phyloP scores from a whole-genome alignment of 2,329 filamentous ascomycete genomes.

The Fusarium veterinarium region DNA sequence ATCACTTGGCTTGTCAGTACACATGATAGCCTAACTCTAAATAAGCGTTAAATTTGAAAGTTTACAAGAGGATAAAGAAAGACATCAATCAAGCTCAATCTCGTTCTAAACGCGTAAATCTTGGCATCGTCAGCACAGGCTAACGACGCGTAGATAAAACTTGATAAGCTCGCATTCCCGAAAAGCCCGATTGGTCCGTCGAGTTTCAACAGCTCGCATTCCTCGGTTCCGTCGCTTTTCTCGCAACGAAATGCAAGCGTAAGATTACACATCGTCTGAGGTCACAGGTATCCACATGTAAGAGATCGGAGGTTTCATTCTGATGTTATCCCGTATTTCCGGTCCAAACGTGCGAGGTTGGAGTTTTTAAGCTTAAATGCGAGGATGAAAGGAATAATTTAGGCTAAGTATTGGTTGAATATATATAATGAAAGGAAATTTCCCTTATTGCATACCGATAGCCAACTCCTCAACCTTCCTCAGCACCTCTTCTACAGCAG shows the following conservation, averaged over 20 bases:
- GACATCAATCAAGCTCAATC: neutral
- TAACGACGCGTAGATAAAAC: neutral
- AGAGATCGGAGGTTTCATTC: neutral
- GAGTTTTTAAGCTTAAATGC: neutral
- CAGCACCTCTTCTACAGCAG: neutral
- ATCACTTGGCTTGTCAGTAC: accelerated
- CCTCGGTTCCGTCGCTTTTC: neutral
- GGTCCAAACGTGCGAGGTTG: neutral
- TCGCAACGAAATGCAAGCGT: neutral
- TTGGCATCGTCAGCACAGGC: neutral
- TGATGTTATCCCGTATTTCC: neutral
- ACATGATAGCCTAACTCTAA: no score
- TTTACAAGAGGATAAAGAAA: accelerated
- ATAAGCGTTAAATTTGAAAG: accelerated
- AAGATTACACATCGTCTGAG: neutral
- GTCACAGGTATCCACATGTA: neutral
- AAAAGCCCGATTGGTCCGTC: neutral
- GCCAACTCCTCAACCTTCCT: neutral
- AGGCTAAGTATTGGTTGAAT: neutral
- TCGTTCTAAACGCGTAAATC: neutral
- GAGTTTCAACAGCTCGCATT: neutral
- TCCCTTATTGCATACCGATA: neutral
- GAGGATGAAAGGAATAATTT: neutral
- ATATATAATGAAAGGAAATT: no score
- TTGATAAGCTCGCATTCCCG: neutral